phyloP scores from a whole-genome alignment of 2,329 filamentous ascomycete species.

The Diaporthe citriasiana region DNA sequence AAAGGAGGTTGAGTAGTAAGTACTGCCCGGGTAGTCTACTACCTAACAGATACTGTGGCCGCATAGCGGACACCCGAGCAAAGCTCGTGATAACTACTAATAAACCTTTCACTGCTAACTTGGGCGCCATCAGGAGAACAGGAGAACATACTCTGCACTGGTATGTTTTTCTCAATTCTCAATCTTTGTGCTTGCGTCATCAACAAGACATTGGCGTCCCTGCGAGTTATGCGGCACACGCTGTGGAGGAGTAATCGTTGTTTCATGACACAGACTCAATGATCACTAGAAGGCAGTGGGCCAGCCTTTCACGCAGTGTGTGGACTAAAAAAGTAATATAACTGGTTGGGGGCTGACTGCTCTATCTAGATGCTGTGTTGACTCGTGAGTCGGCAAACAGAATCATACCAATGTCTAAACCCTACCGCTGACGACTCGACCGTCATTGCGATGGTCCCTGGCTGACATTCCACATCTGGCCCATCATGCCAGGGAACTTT shows the following conservation, averaged over 20 bases:
- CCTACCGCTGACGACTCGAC: not conserved
- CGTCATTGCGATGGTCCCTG: constrained; percentile 52
- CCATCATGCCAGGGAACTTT: constrained; percentile 52
- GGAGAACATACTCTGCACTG: not conserved
- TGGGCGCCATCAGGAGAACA: not conserved
- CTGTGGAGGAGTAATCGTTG: too few species aligned
- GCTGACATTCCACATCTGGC: constrained; percentile 56
- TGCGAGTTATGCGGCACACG: not conserved
- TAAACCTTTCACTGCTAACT: not conserved
- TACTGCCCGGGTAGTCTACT: too few species aligned
- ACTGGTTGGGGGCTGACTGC: not conserved
- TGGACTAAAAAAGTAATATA: not conserved
- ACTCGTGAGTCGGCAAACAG: not conserved
- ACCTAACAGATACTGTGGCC: too few species aligned
- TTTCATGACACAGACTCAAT: not conserved
- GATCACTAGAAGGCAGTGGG: not conserved
- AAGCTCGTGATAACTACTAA: not conserved
- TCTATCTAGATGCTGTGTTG: not conserved
- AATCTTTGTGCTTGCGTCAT: not conserved
- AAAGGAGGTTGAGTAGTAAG: too few species aligned
- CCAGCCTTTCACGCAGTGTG: not conserved
- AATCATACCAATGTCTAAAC: not conserved
- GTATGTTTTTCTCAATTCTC: not conserved
- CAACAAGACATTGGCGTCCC: too few species aligned
- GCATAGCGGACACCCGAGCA: too few species aligned